These are phyloP conservation scores for Aspergillus sp. DNA, from an alignment of 2,329 filamentous ascomycete species.

Conservation along the genomic window DNA sequence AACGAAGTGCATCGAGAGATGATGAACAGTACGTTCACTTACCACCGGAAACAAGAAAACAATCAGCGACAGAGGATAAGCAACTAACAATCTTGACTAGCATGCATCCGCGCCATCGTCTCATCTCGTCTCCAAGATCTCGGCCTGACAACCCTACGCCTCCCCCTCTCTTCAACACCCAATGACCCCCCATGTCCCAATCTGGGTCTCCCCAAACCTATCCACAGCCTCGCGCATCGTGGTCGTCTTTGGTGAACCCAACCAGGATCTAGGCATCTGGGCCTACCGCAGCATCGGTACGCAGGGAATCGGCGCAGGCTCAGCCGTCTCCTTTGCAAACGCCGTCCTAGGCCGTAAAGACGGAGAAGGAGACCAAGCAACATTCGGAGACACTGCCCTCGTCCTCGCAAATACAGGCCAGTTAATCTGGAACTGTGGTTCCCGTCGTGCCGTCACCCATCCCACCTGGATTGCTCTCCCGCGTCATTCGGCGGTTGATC, in stretches of 20 bases:
- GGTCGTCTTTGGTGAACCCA: slow-evolving; percentile 67
- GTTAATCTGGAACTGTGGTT: slow-evolving; percentile 68
- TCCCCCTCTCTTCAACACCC: slow-evolving; percentile 53
- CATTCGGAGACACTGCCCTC: slow-evolving; percentile 39
- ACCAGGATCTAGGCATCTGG: slow-evolving; percentile 69
- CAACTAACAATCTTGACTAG: slow-evolving; percentile 6
- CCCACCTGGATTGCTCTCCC: slow-evolving; percentile 55
- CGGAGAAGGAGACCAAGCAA: background rate
- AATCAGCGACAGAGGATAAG: no score
- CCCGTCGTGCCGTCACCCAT: slow-evolving; percentile 56
- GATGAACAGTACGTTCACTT: slow-evolving; percentile 59
- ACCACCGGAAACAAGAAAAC: no score
- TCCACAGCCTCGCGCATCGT: slow-evolving; percentile 58
- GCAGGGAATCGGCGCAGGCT: slow-evolving; percentile 67
- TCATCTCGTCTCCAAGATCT: slow-evolving; percentile 56
- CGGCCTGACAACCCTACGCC: slow-evolving; percentile 55
- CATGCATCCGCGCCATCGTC: slow-evolving; percentile 58
- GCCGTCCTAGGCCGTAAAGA: slow-evolving; percentile 33
- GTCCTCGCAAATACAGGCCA: slow-evolving; percentile 76
- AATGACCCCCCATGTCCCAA: slow-evolving; percentile 61
- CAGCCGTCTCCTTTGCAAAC: slow-evolving; percentile 59
- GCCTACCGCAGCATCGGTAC: slow-evolving; percentile 62
- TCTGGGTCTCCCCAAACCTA: slow-evolving; percentile 61
- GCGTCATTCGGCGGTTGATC: slow-evolving; percentile 59
- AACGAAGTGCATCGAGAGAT: slow-evolving; percentile 71